These are phyloP conservation scores for Sporothrix sp. DNA, from an alignment of 2,329 filamentous ascomycete species.

Conservation along the genomic window DNA sequence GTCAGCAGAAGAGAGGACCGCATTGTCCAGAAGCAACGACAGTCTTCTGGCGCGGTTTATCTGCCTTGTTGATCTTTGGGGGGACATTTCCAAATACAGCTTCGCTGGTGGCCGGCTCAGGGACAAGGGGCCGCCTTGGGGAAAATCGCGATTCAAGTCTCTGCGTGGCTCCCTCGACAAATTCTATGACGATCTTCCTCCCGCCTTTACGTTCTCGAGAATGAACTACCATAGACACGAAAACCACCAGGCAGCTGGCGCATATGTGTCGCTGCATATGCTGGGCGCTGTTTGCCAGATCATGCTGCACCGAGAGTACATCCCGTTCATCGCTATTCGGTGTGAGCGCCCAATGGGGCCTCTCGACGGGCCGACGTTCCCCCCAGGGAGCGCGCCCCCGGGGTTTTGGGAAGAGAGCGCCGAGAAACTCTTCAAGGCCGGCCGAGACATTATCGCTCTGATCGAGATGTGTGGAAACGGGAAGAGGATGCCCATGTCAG, in stretches of 20 bases:
- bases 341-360: slow-evolving; percentile 42
- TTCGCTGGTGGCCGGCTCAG: slow-evolving; percentile 41
- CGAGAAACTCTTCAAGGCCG: slow-evolving; percentile 51
- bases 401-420: slow-evolving; percentile 56
- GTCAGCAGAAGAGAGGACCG: slow-evolving; percentile 2
- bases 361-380: slow-evolving; percentile 48
- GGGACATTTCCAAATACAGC: slow-evolving; percentile 48
- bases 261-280: slow-evolving; percentile 58
- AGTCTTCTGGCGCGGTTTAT: slow-evolving; percentile 44
- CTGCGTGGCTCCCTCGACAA: slow-evolving; percentile 41
- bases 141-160: slow-evolving; percentile 45
- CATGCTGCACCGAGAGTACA: slow-evolving; percentile 58
- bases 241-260: slow-evolving; percentile 50
- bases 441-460: slow-evolving; percentile 54
- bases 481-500: slow-evolving; percentile 55
- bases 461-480: slow-evolving; percentile 48
- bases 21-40: slow-evolving; percentile 26
- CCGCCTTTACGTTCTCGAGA: slow-evolving; percentile 46
- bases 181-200: slow-evolving; percentile 46
- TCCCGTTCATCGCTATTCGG: slow-evolving; percentile 55
- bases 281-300: slow-evolving; percentile 56
- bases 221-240: slow-evolving; percentile 58
- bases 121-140: slow-evolving; percentile 49
- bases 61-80: slow-evolving; percentile 49
- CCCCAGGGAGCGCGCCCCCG: slow-evolving; percentile 35